Conservation (phyloP, 1,284 basidiomycete species). For the Veloboletus limbatus region DNA sequence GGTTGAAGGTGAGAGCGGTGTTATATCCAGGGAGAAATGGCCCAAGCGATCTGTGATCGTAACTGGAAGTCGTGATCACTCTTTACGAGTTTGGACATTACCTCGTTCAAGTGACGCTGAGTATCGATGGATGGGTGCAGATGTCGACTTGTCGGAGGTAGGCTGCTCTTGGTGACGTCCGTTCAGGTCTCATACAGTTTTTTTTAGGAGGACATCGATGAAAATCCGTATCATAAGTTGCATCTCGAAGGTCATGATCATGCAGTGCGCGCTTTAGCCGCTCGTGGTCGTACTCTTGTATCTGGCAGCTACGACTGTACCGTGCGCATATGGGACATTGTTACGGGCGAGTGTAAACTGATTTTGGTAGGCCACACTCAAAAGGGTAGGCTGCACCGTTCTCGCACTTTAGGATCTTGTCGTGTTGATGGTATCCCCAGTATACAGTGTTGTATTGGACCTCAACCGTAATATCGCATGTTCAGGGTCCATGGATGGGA, state of each 20-base stretch:
- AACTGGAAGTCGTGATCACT: conserved; percentile 90
- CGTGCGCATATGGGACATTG: conserved; percentile 92
- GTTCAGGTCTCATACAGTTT: conserved; percentile 9
- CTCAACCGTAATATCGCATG: conserved; percentile 81
- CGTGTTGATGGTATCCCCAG: conserved; percentile 39
- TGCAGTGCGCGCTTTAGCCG: conserved; percentile 90
- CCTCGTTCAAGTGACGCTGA: conserved; percentile 77
- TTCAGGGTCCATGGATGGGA: conserved; percentile 96
- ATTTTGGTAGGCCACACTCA: conserved; percentile 84
- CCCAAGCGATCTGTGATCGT: conserved; percentile 87
- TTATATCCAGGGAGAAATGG: conserved; percentile 68
- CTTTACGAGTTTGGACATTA: conserved; percentile 86
- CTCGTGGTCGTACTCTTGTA: conserved; percentile 82
- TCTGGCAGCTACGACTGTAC: conserved; percentile 96
- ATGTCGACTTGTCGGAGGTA: conserved; percentile 69
- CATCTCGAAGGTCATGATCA: conserved; percentile 86
- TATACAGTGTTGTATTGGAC: conserved; percentile 90
- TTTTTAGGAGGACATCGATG: conserved; percentile 63
- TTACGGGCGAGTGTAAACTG: conserved; percentile 82
- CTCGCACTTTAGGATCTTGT: background rate
- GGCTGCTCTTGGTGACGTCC: conserved; percentile 27
- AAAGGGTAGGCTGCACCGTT: conserved; percentile 62
- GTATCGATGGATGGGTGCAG: conserved; percentile 68
- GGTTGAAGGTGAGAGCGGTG: conserved; percentile 58
- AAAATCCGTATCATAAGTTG: conserved; percentile 88